Conservation (phyloP, 169 alveolate genomes). For the Plasmodium adleri region DNA sequence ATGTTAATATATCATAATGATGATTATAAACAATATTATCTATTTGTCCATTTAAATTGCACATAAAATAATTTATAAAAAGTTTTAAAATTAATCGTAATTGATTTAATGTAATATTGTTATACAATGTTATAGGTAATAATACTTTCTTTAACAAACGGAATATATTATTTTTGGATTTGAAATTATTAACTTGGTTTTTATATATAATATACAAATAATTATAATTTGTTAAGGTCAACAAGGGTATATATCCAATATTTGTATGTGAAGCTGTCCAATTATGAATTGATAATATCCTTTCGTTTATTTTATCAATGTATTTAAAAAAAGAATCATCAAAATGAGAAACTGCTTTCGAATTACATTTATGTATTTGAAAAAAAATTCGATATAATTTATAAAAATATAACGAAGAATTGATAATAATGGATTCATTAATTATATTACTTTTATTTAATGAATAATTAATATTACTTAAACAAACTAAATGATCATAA, state of each 20-base stretch:
- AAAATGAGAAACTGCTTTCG: not conserved
- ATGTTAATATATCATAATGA: conserved; percentile 64
- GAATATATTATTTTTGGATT: not conserved
- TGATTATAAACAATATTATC: not conserved
- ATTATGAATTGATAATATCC: conserved; percentile 62
- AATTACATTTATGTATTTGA: conserved; percentile 10
- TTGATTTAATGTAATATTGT: conserved; percentile 46
- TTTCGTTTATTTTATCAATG: conserved; percentile 53
- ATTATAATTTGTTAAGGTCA: conserved; percentile 52
- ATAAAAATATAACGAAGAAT: conserved; percentile 39
- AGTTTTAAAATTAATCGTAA: conserved; percentile 61
- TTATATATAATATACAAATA: conserved; percentile 52
- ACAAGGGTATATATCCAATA: conserved; percentile 34
- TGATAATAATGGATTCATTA: conserved; percentile 27
- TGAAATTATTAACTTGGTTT: not conserved
- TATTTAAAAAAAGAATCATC: conserved; percentile 17
- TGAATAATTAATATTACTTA: conserved; percentile 71
- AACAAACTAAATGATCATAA: conserved; percentile 48
- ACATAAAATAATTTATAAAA: conserved; percentile 30
- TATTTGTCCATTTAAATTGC: not conserved
- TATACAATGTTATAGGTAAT: conserved; percentile 61
- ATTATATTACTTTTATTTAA: conserved; percentile 55
- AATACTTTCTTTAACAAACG: conserved; percentile 51
- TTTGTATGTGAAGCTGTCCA: conserved; percentile 72
- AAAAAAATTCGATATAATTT: conserved; percentile 41